These are phyloP conservation scores for Haplosporangium sp. DNA, from an alignment of 371 early-diverging fungal species.

Conservation along the genomic window DNA sequence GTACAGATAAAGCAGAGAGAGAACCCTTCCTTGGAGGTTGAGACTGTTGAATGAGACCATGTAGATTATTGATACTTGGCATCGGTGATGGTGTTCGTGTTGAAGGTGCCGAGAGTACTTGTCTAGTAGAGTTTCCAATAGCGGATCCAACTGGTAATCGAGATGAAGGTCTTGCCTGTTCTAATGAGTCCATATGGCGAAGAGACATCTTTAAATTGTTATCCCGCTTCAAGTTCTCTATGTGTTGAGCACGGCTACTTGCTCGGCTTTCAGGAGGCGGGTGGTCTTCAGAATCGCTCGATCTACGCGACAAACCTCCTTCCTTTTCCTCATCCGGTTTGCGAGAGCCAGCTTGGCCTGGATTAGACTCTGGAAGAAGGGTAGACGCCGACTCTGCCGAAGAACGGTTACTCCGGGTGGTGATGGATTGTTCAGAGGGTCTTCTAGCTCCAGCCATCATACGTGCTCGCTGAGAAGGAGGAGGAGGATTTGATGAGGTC, in stretches of 20 bases:
- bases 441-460: background rate
- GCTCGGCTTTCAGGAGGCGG: background rate
- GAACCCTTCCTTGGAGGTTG: conserved; percentile 17
- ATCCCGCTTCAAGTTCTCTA: background rate
- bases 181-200: background rate
- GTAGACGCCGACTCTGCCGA: background rate
- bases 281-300: background rate
- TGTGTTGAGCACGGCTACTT: background rate
- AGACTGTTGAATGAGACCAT: background rate
- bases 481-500: background rate
- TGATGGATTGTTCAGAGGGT: conserved; percentile 2
- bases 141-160: background rate
- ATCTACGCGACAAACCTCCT: background rate
- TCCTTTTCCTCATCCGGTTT: background rate
- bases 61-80: background rate
- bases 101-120: background rate
- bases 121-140: background rate
- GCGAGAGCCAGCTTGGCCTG: background rate
- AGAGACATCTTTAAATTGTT: background rate
- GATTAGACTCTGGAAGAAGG: background rate
- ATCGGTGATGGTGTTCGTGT: conserved; percentile 1
- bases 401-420: background rate
- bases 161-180: background rate
- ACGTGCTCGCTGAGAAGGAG: background rate
- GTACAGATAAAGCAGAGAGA: conserved; percentile 3